Base-by-base conservation (phyloP, 179 eudicot species). In the Patellifolia procumbens region DNA sequence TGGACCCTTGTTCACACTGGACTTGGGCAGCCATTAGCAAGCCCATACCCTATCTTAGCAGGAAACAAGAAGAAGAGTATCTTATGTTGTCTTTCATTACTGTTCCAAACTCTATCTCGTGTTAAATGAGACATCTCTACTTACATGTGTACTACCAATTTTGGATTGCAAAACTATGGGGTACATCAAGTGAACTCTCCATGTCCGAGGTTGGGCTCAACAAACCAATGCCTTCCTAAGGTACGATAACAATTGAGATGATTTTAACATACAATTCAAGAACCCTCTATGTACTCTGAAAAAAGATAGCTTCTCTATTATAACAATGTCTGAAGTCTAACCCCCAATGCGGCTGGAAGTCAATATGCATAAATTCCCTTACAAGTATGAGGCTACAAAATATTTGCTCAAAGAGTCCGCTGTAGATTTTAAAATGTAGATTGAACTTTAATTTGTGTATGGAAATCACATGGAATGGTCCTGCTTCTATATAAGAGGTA, bases 81-180 rank as follows among this genome's bases (percentile, higher is more conserved):
- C 32, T 59, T 59, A 11, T 59, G 17, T 7, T n/a, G 4, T 35
- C 67, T 62, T 17, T 32, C 24, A 6, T 34, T 16, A 63, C 8
- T 63, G 45, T 63, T 34, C 39, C 68, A 34, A 10, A 35, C 12
- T 12, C 45, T 66, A 22, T 42, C 29, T 42, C 15, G 43, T 8
- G 70, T 66, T 51, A 66, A 10, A 42, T 66, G n/a, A 24, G 49
- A 34, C 2, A 63, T 63, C 49, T 51, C 70, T n/a, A 66, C 11
- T 0, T 22, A 22, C 42, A 17, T 26, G 1, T n/a, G 2, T 9
- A 39, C 24, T 42, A 1, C 24, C 15, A n/a, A 39, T 24, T 8
- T 7, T 6, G 6, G 37, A 64, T 42, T 16, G 16, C 26, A 1
- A 1, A n/a, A 9, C 24, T 64, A 15, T 2, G 19, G 28, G 28